These are phyloP conservation scores for Seiridium cupressi DNA, from an alignment of 2,329 filamentous ascomycete species.

Conservation along the genomic window DNA sequence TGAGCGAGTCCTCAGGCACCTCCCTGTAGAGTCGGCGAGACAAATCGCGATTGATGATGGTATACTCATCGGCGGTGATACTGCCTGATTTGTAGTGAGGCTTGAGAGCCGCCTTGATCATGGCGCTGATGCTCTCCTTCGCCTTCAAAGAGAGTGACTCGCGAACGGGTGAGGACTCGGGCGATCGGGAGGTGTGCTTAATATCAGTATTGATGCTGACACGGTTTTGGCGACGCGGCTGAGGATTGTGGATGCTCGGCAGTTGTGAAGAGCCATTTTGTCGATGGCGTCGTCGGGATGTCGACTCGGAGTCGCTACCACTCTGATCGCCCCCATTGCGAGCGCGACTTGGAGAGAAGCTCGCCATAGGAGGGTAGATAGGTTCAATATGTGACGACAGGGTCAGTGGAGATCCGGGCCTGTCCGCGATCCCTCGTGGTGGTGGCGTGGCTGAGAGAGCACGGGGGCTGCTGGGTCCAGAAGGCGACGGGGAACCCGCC, in stretches of 20 bases:
- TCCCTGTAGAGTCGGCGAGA: constrained; percentile 84
- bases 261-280: constrained; percentile 27
- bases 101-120: constrained; percentile 80
- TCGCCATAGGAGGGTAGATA: constrained; percentile 65
- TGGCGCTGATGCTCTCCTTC: constrained; percentile 84
- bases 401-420: constrained; percentile 63
- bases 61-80: constrained; percentile 87
- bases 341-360: constrained; percentile 63
- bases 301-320: constrained; percentile 37
- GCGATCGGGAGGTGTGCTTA: constrained; percentile 39
- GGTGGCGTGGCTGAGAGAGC: constrained; percentile 69
- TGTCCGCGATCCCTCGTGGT: constrained; percentile 58
- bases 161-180: constrained; percentile 68
- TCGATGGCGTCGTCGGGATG: constrained; percentile 29
- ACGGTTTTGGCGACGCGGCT: constrained; percentile 44
- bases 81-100: constrained; percentile 78
- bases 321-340: constrained; percentile 40
- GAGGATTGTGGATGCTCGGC: constrained; percentile 51
- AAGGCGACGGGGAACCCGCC: constrained; percentile 62
- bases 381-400: constrained; percentile 73
- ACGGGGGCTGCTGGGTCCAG: constrained; percentile 65
- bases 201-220: constrained; percentile 32
- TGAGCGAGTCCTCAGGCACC: constrained; percentile 54
- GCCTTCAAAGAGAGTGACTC: constrained; percentile 70
- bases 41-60: constrained; percentile 84